A percentile compares a stretch with the other conserved stretches of the same genome.
phyloP scores from a whole-genome alignment of 768 basidiomycete species.

The Suillus tomentosus region DNA sequence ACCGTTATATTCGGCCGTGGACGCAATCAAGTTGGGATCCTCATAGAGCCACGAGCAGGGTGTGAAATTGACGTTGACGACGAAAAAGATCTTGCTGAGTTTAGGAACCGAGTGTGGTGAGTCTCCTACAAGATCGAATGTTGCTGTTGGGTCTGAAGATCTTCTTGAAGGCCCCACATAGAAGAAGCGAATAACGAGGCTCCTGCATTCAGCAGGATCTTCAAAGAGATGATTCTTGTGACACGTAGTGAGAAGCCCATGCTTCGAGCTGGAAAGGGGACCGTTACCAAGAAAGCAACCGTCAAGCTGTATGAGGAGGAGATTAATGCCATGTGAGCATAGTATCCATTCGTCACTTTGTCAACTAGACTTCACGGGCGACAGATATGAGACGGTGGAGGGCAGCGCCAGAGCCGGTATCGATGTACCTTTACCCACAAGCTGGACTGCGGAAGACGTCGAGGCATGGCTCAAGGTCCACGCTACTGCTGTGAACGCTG shows the following conservation, averaged over 20 bases:
- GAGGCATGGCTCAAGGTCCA: constrained; percentile 33
- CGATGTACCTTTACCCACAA: constrained; percentile 24
- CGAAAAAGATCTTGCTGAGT: constrained; percentile 25
- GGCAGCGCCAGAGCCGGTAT: constrained; percentile 22
- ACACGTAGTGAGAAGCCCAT: constrained; percentile 44
- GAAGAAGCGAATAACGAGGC: constrained; percentile 47
- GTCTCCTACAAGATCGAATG: not conserved
- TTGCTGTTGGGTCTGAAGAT: not conserved
- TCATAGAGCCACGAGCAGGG: constrained; percentile 30
- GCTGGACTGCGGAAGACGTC: constrained; percentile 27
- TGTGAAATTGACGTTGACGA: constrained; percentile 24
- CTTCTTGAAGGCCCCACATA: constrained; percentile 38
- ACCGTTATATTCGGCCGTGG: constrained; percentile 38
- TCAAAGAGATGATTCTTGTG: constrained; percentile 58
- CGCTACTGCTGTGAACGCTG: constrained; percentile 18
- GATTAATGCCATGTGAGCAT: constrained; percentile 46
- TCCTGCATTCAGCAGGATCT: constrained; percentile 46
- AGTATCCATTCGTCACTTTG: not conserved
- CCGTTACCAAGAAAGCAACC: constrained; percentile 42
- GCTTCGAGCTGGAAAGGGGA: constrained; percentile 47
- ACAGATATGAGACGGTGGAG: constrained; percentile 38
- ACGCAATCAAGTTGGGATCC: constrained; percentile 34
- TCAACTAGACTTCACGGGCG: not conserved
- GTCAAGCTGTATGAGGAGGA: constrained; percentile 43
- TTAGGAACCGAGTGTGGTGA: constrained; percentile 36